These are phyloP conservation scores for Phlyctochytrium arcticum DNA, from an alignment of 192 early-diverging fungal species.

Conservation along the genomic window DNA sequence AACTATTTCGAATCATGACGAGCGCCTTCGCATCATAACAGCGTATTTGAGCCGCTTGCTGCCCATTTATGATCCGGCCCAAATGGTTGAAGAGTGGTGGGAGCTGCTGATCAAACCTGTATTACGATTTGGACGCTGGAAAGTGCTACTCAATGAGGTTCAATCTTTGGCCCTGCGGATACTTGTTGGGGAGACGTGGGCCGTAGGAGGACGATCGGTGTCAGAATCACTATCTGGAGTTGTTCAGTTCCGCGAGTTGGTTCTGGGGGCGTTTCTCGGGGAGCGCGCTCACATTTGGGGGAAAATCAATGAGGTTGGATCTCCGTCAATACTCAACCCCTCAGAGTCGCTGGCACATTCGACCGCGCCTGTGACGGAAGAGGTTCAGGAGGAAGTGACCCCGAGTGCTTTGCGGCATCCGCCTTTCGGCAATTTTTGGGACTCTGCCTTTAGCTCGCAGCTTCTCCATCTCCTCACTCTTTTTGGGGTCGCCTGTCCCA, in stretches of 20 bases:
- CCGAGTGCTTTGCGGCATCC: neutral
- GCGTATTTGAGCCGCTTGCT: slow-evolving; percentile 13
- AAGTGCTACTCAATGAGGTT: slow-evolving; percentile 5
- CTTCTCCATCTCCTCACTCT: slow-evolving; percentile 2
- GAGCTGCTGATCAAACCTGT: slow-evolving; percentile 10
- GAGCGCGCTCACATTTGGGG: slow-evolving; percentile 1
- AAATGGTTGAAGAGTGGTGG: slow-evolving; percentile 23
- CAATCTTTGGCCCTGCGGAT: neutral
- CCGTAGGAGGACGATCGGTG: neutral
- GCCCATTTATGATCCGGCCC: slow-evolving; percentile 20
- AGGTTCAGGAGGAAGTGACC: neutral
- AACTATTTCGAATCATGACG: slow-evolving; percentile 6
- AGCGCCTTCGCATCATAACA: neutral
- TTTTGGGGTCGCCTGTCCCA: slow-evolving; percentile 8
- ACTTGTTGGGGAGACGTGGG: neutral
- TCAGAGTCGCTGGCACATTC: no score
- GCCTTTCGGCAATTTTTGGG: no score
- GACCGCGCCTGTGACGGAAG: no score
- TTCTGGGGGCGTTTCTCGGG: slow-evolving; percentile 1
- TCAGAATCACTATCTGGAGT: no score
- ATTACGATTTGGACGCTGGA: slow-evolving; percentile 1
- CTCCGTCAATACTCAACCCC: neutral
- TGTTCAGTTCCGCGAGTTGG: neutral
- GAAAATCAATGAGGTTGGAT: neutral
- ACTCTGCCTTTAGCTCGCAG: no score